Evolutionary conservation across 1,284 basidiomycete species (phyloP), one percentile per base, ranked within the genome.

Genomic region (Quambalaria eucalypti): DNA sequence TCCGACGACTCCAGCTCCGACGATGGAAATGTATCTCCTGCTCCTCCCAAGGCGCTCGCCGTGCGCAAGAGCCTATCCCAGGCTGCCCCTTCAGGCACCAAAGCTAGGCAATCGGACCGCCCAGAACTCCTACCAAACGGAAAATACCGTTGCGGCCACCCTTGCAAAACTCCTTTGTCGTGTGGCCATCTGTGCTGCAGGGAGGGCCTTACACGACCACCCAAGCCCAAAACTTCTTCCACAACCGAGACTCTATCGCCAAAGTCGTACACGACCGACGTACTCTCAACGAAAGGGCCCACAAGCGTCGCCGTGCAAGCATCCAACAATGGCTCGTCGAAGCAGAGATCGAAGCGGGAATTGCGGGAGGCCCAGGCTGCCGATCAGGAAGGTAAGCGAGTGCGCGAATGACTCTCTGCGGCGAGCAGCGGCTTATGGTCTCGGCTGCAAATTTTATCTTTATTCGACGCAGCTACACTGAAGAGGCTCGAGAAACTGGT

Each of bases 151-250:
- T 66, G 65, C 51, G 56, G 60, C 50, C 65, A 66, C 51, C 59
- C 50, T 23, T 66, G 65, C 66, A 74, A 72, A 46, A 54, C 44
- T 10, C 52, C 38, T 1, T 76, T n/a, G n/a, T 39, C 36, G 16
- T 39, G 75, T 57, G 59, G 70, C 26, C 75, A 76, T 44, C 55
- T 64, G 25, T 76, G 75, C 64, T 73, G 56, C 40, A 50, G 55
- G 28, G 54, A 56, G 23, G 54, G 54, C 14, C 50, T 56, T 46
- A 33, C 31, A 23, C 31, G 28, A 25, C 53, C 53, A 12, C 54
- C 54, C 28, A 33, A 52, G 5, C 36, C 36, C 16, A 14, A 14
- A 39, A 21, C 36, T 14, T n/a, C 36, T 39, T 14, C 16, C 36
- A 39, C 16, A 39, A 39, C 16, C 10, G 36, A 21, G 10, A 39